phyloP scores from a whole-genome alignment of 768 basidiomycete genomes.

The Tylopilus plumbeoviolaceoides region DNA sequence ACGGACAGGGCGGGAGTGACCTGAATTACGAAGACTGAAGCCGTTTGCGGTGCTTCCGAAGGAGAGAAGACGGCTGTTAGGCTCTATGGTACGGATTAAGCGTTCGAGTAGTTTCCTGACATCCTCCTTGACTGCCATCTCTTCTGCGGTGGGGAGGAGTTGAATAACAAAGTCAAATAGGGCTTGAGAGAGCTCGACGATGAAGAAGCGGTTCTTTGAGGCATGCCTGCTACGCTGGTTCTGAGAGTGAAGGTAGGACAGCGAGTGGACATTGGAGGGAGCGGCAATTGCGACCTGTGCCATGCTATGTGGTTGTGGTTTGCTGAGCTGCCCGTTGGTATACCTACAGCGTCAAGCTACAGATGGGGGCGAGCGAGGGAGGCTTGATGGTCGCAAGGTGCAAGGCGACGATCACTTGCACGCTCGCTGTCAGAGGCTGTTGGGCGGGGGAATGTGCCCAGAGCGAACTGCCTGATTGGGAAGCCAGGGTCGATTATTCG shows the following conservation, averaged over 20 bases:
- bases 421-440: conserved; percentile 20
- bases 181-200: conserved; percentile 80
- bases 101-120: conserved; percentile 92
- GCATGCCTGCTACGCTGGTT: conserved; percentile 31
- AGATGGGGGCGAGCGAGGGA: conserved; percentile 1
- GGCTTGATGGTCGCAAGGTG: conserved; percentile 11
- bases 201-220: conserved; percentile 59
- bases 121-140: conserved; percentile 93
- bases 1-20: conserved; percentile 37
- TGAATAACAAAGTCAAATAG: conserved; percentile 94
- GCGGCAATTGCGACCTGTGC: conserved; percentile 27
- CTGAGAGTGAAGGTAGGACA: conserved; percentile 32
- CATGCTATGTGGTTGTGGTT: conserved; percentile 13
- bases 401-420: conserved; percentile 24
- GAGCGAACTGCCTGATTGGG: conserved; percentile 26
- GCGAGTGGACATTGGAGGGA: conserved; percentile 19
- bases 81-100: conserved; percentile 93
- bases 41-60: conserved; percentile 98
- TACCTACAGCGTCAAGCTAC: conserved; percentile 1
- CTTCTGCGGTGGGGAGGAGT: conserved; percentile 83
- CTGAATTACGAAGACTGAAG: conserved; percentile 94
- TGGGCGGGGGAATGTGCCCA: conserved; percentile 13
- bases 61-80: conserved; percentile 82
- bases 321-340: not conserved
- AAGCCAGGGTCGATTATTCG: conserved; percentile 13